A percentile compares a stretch with the other conserved stretches of the same genome.
These are phyloP conservation scores for Ceratocystis eucalypticola DNA, from an alignment of 2,329 filamentous ascomycete species.

Conservation along the genomic window DNA sequence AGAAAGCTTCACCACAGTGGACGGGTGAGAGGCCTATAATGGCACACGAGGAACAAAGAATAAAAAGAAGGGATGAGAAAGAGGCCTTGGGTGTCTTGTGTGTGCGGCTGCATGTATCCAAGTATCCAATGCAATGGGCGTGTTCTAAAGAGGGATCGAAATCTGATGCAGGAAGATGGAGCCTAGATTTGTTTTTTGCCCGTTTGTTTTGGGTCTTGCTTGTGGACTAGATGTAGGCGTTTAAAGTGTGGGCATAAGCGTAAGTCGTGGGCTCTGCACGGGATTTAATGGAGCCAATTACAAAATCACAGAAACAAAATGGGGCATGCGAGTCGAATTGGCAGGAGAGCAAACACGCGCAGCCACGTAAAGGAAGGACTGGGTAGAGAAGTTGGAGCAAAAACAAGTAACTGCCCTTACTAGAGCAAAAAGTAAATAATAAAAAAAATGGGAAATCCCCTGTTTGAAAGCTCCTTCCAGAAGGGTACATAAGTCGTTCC, in stretches of 20 bases:
- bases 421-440: neutral
- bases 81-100: slow-evolving; percentile 9
- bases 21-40: neutral
- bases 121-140: neutral
- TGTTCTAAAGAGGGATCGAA: slow-evolving; percentile 14
- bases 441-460: neutral
- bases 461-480: neutral
- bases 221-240: neutral
- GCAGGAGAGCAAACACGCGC: slow-evolving; percentile 3
- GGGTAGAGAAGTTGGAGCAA: neutral
- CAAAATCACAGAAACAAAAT: neutral
- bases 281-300: neutral
- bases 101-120: neutral
- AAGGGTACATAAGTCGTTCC: neutral
- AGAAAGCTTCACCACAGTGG: neutral
- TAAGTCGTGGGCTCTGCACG: neutral
- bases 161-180: slow-evolving; percentile 18
- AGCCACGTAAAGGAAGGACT: neutral
- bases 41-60: neutral
- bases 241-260: no score
- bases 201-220: neutral
- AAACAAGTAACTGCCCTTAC: neutral
- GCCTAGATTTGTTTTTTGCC: slow-evolving; percentile 15
- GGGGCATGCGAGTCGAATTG: neutral
- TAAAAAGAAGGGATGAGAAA: slow-evolving; percentile 6